Conservation (phyloP, 2,329 filamentous ascomycete species). For the Fusarium sp. region DNA sequence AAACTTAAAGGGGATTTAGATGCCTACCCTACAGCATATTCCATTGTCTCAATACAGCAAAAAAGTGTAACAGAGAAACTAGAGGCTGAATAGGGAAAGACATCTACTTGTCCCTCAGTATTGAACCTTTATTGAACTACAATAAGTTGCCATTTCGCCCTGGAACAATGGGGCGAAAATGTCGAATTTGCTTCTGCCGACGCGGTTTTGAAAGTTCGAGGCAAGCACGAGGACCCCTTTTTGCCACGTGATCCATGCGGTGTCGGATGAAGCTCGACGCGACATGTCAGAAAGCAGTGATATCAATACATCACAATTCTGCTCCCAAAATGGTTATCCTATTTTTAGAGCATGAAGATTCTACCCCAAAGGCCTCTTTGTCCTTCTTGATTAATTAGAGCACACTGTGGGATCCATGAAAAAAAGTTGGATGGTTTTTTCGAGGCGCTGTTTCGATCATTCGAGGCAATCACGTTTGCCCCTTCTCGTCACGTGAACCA, state of each 20-base stretch:
- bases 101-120: fast-evolving
- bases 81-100: fast-evolving
- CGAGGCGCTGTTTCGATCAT: not conserved
- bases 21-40: not conserved
- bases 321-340: not conserved
- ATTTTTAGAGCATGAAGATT: fast-evolving
- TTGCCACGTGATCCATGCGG: not conserved
- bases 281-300: not conserved
- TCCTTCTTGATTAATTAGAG: too few relatives aligned
- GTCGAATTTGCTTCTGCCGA: fast-evolving
- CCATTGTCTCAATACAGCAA: fast-evolving
- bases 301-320: not conserved
- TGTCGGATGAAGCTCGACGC: not conserved
- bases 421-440: not conserved
- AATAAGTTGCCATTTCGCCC: fast-evolving
- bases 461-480: not conserved
- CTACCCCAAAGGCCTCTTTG: not conserved
- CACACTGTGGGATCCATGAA: not conserved
- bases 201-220: not conserved
- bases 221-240: not conserved
- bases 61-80: not conserved
- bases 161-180: not conserved
- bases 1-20: not conserved
- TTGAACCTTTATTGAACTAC: not conserved
- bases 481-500: not conserved